These are phyloP conservation scores for Athelia psychrophila DNA, from an alignment of 1,284 basidiomycete genomes.

Conservation along the genomic window DNA sequence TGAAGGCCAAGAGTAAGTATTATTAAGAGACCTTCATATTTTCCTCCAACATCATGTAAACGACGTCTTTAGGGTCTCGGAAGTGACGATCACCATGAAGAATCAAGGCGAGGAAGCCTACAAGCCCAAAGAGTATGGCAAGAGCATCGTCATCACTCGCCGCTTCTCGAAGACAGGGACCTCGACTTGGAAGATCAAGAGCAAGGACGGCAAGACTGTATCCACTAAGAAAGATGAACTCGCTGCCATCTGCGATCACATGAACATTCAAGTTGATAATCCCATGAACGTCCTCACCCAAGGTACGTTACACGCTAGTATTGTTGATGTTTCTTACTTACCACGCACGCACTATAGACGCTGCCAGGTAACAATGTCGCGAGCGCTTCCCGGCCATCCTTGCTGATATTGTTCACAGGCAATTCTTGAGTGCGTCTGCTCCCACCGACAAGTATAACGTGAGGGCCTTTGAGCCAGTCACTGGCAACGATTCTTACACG, in stretches of 20 bases:
- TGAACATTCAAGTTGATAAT: conserved; percentile 97
- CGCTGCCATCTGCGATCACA: conserved; percentile 86
- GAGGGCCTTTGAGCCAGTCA: conserved; percentile 1
- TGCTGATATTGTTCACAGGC: conserved; percentile 47
- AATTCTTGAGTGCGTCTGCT: conserved; percentile 85
- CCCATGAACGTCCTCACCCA: conserved; percentile 95
- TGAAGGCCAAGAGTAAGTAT: conserved; percentile 74
- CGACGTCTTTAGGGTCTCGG: conserved; percentile 54
- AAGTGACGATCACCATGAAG: conserved; percentile 80
- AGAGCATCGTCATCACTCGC: conserved; percentile 84
- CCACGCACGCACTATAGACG: conserved; percentile 26
- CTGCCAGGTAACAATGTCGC: conserved; percentile 28
- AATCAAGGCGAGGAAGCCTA: conserved; percentile 92
- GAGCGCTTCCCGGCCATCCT: conserved; percentile 20
- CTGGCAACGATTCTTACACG: conserved; percentile 2
- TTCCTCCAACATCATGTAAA: neutral
- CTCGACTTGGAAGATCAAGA: conserved; percentile 84
- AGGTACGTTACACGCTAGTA: conserved; percentile 43
- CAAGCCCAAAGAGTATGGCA: conserved; percentile 79
- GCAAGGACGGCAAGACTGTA: conserved; percentile 62
- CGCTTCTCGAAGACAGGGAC: conserved; percentile 74
- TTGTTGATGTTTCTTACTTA: neutral
- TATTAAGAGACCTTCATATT: neutral
- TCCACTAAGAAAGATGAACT: conserved; percentile 87
- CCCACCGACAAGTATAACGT: conserved; percentile 91